Evolutionary conservation across 1,284 basidiomycete genomes (phyloP), one percentile per base, ranked within the genome.

Genomic region (Schizopora paradoxa): DNA sequence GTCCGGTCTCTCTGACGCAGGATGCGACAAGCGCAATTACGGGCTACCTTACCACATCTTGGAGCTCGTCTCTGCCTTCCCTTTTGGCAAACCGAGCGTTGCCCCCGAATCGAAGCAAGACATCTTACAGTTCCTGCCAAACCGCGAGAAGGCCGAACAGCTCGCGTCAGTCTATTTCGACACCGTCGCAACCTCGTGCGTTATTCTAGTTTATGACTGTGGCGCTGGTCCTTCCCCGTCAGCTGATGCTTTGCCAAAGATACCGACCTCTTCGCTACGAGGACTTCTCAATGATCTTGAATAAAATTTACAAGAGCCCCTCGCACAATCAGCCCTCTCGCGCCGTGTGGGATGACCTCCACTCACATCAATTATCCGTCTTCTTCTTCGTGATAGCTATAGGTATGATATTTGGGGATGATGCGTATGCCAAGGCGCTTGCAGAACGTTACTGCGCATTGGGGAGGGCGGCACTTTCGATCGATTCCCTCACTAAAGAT

Each of bases 171-270:
- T 70, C 1, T 76, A 73, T 48, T 76, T 71, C 51, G 49, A 57
- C n/a, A 61, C 66, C 36, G 66, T 64, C 27, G 66, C 70, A 5
- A 76, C 72, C 70, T 65, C 73, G 74, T 74, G 58, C 51, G 74
- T 63, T n/a, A 21, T n/a, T 29, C 6, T 23, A 1, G 6, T 41
- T 27, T 54, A 33, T 28, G 14, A 14, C 3, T 34, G 21, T 23
- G 35, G n/a, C 16, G 29, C 0, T 11, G 33, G 4, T 18, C 7
- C 13, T 19, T 14, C 39, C 11, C 35, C 36, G 8, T 6, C 7
- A 8, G 40, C 21, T 34, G n/a, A 23, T 47, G 16, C 42, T 39
- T 5, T 46, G 75, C 72, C 61, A 69, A 69, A 47, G 61, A 72
- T 50, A 70, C 72, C 8, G 58, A 74, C 33, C 48, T n/a, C n/a